Base-by-base conservation (phyloP, 306 rosid species). In the Urtica urens region DNA sequence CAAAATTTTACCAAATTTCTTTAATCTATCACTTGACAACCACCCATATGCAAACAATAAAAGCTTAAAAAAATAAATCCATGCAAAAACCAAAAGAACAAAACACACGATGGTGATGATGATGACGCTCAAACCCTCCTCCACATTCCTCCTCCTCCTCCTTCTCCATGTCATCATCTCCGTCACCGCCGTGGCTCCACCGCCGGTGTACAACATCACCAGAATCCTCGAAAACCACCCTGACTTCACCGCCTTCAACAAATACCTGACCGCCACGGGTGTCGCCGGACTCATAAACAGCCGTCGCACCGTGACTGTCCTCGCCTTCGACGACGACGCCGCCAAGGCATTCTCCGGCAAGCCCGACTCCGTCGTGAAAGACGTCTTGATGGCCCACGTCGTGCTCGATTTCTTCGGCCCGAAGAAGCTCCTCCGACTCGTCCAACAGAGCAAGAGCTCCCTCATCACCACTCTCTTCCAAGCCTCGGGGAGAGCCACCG, bases 201-300 rank as follows among this genome's bases (percentile, higher is more conserved):
- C 69, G 1, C 25, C 66, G 14, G 78, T 68, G 1, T 45, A 70
- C 34, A 72, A 84, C 64, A 60, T 84, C 52, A 68, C 79, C 0
- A 58, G 46, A 34, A 21, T 46, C 6, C 49, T 84, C 0, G 17
- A 55, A 7, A 26, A 47, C 7, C 42, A 60, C 51, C 64, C 80
- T 5, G 72, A 77, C 1, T 60, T 62, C 2, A 7, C 55, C 5
- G 17, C 10, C 15, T 70, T 84, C 46, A 80, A 59, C 46, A 41
- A 69, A 45, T 51, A 55, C 38, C 57, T 84, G 1, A 59, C 75
- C 13, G 60, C 72, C 38, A 72, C 86, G 54, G 68, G 72, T 28
- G 60, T 84, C 15, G 64, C 61, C 5, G 71, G 57, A 0, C 41
- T 72, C 18, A 72, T 84, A 6, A 84, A 78, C 69, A 2, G 23